Evolutionary conservation across 208 protist genomes (phyloP), one percentile per base, ranked within the genome.

Genomic region (Wallacemonas sp.): DNA sequence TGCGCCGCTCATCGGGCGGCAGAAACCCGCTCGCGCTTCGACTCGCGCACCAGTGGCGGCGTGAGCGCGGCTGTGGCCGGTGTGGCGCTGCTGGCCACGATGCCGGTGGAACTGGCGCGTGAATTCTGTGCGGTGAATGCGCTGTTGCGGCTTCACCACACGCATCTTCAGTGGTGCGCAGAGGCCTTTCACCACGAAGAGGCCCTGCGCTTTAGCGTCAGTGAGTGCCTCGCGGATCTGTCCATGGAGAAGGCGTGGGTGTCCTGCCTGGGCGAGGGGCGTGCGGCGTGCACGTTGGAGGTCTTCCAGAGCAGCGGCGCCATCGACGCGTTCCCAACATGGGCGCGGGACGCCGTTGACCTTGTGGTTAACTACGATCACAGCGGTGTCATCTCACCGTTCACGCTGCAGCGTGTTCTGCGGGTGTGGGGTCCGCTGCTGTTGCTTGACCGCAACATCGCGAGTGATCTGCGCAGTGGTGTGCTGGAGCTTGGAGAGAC

Each of bases 371-470:
- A 91, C 78, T 91, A 86, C 68, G 75, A 82, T 36, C 50, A 73
- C 24, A 90, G 85, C 63, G 90, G 85, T 41, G 83, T 96, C 10
- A 70, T 93, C 33, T 92, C 87, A 3, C 66, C 93, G 33, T 92
- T 85, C 60, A 78, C 81, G 19, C 60, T 96, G 66, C 71, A 85
- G 17, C 68, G 79, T n/a, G 78, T 96, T 13, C 71, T 96, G 17
- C 59, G 55, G 41, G 74, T 96, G 44, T 96, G 87, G 87, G 90
- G 90, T 17, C 87, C 90, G 37, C 81, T 96, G 61, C 66, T 85
- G 37, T 62, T 94, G 53, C 73, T 96, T 22, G 81, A 87, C 48
- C 66, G 73, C 57, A 91, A 88, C 72, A 68, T 96, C 63, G 65
- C 60, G 42, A 71, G 84, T 34, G 83, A 91, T 60, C 62, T 91